A percentile compares a stretch with the other conserved stretches of the same genome.
Evolutionary conservation across 805 yeast genomes (phyloP).

Genomic region (Millerago galiae): DNA sequence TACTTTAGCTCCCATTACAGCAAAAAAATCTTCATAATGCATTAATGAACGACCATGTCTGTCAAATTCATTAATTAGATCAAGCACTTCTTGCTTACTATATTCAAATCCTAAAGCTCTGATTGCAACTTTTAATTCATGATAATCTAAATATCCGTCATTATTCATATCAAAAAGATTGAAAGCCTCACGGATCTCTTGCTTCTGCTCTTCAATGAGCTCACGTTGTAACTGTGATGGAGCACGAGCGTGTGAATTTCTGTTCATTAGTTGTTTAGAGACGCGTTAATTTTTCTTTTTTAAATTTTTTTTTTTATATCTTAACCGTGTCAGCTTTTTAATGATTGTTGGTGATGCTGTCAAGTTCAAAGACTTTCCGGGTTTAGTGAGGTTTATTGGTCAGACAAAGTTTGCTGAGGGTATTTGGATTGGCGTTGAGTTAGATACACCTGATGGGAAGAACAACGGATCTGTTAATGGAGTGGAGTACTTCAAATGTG

Average conservation of each 20-base stretch:
- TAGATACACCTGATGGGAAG: conserved; percentile 72
- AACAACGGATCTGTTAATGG: conserved; percentile 75
- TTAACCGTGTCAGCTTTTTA: not conserved
- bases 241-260: conserved; percentile 17
- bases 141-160: conserved; percentile 87
- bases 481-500: conserved; percentile 47
- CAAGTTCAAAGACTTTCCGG: conserved; percentile 24
- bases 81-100: conserved; percentile 66
- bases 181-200: conserved; percentile 90
- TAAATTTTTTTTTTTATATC: not conserved
- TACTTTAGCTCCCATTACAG: conserved; percentile 71
- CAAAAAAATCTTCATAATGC: conserved; percentile 74
- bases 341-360: conserved; percentile 14
- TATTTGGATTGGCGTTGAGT: conserved; percentile 75
- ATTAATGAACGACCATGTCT: conserved; percentile 67
- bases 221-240: conserved; percentile 49
- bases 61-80: conserved; percentile 75
- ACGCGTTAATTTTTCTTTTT: not conserved
- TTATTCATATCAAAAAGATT: conserved; percentile 85
- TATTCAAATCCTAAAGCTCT: conserved; percentile 89
- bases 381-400: conserved; percentile 46
- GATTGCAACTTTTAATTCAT: conserved; percentile 84
- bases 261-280: conserved; percentile 1
- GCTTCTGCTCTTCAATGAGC: conserved; percentile 78
- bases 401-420: conserved; percentile 54